These are phyloP conservation scores for Pulchroboletus neoregius DNA, from an alignment of 1,284 basidiomycete species.

Conservation along the genomic window DNA sequence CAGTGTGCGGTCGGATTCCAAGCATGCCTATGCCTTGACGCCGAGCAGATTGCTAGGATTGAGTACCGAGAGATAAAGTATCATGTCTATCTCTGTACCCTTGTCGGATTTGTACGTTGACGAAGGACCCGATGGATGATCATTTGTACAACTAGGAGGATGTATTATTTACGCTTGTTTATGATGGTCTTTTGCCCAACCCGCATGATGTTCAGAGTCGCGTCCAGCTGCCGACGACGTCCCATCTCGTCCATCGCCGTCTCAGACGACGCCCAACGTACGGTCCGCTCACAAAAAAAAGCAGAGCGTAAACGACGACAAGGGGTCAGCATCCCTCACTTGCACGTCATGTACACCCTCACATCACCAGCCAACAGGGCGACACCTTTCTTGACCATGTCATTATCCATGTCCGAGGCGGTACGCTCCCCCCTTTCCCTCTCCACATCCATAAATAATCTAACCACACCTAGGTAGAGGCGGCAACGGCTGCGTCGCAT, in stretches of 20 bases:
- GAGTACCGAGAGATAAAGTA: conserved; percentile 13
- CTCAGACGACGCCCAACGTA: conserved; percentile 21
- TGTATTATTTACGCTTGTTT: conserved; percentile 25
- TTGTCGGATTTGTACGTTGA: no score
- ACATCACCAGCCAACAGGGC: conserved; percentile 47
- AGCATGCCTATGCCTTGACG: conserved; percentile 25
- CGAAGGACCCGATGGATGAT: no score
- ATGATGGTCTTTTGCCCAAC: no score
- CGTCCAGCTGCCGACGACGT: no score
- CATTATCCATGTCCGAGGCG: conserved; percentile 72
- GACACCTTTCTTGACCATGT: conserved; percentile 80
- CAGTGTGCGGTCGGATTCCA: no score
- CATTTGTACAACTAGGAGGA: no score
- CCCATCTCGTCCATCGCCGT: no score
- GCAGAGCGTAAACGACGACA: conserved; percentile 78
- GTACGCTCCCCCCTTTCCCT: no score
- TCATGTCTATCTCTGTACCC: neutral
- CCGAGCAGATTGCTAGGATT: conserved; percentile 34
- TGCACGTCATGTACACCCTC: conserved; percentile 6
- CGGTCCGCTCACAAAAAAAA: conserved; percentile 40
- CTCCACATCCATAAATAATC: conserved; percentile 1
- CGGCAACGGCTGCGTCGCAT: conserved; percentile 79
- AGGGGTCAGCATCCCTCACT: conserved; percentile 42
- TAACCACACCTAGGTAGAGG: conserved; percentile 60
- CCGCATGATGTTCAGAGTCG: no score